A percentile compares a stretch with the other conserved stretches of the same genome.
Evolutionary conservation across 805 yeast genomes (phyloP).

Genomic region (Starmerella khaoyaiensis): DNA sequence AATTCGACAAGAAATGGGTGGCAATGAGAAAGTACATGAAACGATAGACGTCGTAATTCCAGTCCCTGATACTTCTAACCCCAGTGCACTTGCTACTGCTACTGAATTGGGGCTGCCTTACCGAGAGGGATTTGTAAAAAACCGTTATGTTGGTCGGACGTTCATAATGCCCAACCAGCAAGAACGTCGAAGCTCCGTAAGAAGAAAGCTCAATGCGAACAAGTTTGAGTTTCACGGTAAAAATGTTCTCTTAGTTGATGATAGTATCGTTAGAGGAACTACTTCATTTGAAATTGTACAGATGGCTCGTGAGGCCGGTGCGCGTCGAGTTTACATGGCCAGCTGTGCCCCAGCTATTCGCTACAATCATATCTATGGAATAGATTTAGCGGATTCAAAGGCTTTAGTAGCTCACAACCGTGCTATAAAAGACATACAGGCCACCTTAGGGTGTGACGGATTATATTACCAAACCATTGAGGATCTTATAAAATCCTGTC

Average conservation of each 20-base stretch:
- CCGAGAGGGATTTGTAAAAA: constrained; percentile 94
- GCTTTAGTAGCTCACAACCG: constrained; percentile 82
- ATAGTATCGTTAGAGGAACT: constrained; percentile 94
- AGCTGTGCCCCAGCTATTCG: constrained; percentile 98
- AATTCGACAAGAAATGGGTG: constrained; percentile 37
- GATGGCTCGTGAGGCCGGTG: constrained; percentile 99
- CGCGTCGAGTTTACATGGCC: constrained; percentile 86
- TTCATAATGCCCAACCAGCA: constrained; percentile 97
- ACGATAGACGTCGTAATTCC: constrained; percentile 91
- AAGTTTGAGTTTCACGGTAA: constrained; percentile 76
- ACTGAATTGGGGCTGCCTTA: constrained; percentile 67
- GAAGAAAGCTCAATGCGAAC: constrained; percentile 94
- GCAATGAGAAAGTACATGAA: constrained; percentile 35
- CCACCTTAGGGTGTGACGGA: constrained; percentile 74
- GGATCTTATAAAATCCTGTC: constrained; percentile 72
- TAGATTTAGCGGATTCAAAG: constrained; percentile 88
- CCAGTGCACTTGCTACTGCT: constrained; percentile 86
- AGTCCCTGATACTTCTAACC: constrained; percentile 96
- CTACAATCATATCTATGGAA: constrained; percentile 91
- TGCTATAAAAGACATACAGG: constrained; percentile 59
- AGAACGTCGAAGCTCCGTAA: constrained; percentile 83
- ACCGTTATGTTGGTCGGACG: constrained; percentile 93
- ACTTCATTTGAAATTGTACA: constrained; percentile 90
- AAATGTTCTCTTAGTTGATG: constrained; percentile 84
- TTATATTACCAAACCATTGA: constrained; percentile 79